These are phyloP conservation scores for Aspergillus persii DNA, from an alignment of 2,329 filamentous ascomycete genomes.

Conservation along the genomic window DNA sequence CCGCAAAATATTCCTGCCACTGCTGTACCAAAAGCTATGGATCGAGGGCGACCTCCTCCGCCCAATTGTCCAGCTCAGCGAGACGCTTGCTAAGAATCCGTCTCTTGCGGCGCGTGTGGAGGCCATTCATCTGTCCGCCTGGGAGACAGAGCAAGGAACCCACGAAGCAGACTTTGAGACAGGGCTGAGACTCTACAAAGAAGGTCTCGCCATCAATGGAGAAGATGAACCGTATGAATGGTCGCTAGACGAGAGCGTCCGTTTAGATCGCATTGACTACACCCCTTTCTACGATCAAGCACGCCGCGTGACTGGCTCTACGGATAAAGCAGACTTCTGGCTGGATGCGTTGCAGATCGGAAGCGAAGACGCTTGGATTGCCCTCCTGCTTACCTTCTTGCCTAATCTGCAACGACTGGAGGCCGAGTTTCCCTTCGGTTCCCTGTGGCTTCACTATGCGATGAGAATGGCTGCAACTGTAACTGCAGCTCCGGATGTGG, in stretches of 20 bases:
- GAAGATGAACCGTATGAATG: background rate
- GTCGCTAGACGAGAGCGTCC: background rate
- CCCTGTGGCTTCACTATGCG: background rate
- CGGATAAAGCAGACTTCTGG: background rate
- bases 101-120: background rate
- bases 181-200: background rate
- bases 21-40: background rate
- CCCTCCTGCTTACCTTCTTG: background rate
- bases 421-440: background rate
- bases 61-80: background rate
- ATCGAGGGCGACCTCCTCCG: background rate
- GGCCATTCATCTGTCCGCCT: background rate
- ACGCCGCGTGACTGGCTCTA: background rate
- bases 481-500: too few species aligned
- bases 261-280: background rate
- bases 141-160: background rate
- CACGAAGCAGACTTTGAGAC: background rate
- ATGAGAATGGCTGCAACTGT: background rate
- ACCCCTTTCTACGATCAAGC: background rate
- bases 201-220: background rate
- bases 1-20: background rate
- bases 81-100: background rate
- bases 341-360: background rate
- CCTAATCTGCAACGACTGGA: background rate
- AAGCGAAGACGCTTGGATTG: background rate